Conservation (phyloP, 345 rosid genomes). For the Acer saccharum region DNA sequence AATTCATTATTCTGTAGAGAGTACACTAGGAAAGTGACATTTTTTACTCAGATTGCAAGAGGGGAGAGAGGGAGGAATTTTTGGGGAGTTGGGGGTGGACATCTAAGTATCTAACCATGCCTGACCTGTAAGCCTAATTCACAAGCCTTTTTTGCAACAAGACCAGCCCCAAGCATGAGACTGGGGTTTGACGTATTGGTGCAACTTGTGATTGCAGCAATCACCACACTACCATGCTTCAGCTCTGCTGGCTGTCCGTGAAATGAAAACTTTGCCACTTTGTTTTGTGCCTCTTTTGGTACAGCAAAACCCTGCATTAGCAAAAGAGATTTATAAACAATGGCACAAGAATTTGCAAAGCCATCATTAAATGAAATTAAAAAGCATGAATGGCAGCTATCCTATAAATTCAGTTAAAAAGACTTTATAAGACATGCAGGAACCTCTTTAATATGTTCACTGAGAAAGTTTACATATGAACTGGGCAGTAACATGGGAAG, state of each 20-base stretch:
- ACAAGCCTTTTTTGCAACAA: constrained; percentile 90
- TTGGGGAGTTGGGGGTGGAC: neutral
- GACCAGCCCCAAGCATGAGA: constrained; percentile 96
- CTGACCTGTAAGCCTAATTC: constrained; percentile 67
- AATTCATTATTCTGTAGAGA: neutral
- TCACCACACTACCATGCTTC: constrained; percentile 94
- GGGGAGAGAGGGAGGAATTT: neutral
- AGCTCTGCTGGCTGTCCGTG: constrained; percentile 80
- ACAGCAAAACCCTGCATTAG: constrained; percentile 71
- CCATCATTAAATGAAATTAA: neutral
- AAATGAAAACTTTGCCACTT: constrained; percentile 76
- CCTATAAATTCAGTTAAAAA: neutral
- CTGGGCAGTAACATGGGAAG: no score
- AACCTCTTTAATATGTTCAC: neutral
- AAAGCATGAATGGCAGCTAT: no score
- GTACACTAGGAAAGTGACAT: neutral
- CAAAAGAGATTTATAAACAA: no score
- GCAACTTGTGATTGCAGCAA: constrained; percentile 95
- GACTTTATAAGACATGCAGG: no score
- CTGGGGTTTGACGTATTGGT: constrained; percentile 97
- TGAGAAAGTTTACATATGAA: neutral
- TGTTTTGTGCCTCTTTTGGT: constrained; percentile 77
- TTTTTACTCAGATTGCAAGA: neutral
- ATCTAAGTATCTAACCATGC: neutral
- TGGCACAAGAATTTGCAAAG: neutral